Base-by-base conservation (phyloP, 2,329 filamentous ascomycete genomes). In the Penicillium sp. region DNA sequence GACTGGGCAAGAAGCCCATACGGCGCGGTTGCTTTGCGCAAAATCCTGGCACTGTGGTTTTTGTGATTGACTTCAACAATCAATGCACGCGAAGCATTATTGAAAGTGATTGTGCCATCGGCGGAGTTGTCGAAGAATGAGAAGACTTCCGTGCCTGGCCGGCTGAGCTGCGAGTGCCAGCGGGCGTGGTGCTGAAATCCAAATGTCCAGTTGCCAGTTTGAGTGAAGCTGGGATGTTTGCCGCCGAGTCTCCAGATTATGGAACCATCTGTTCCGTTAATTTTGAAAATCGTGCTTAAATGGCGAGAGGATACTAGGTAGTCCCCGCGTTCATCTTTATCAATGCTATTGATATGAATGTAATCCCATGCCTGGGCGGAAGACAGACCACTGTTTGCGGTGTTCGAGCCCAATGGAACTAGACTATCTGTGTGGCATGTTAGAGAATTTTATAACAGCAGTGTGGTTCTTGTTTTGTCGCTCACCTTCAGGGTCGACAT, bases 191-290 rank as follows among this genome's bases (percentile, higher is more conserved):
- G 61, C 45, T 64, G 61, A 21, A 47, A 76, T 55, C 52, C 69
- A 67, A 67, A 77, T 69, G 54, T 76, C 73, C 60, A 77, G 70
- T 72, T 74, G 68, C 59, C 75, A 2, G 6, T 33, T 21, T 46
- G 58, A 4, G 28, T 24, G 18, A 61, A 51, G 14, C 9, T 37
- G 1, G 63, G 64, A 6, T 58, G 51, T 23, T 51, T 63, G 3
- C 67, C 67, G 3, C 66, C 65, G 14, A 69, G 59, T 4, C 55
- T 55, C 67, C 67, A 70, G 13, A 69, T 62, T 13, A 70, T 53
- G 10, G 65, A 58, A 10, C 67, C 67, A 16, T 65, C 62, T 13
- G 52, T 49, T 10, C 67, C 64, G 16, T 56, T 62, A 16, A 70
- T 58, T 37, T 68, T 68, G 53, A 66, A 70, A 8, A 70, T 60